phyloP scores from a whole-genome alignment of 495 filamentous ascomycete species.

The Penicillium tannophilum region DNA sequence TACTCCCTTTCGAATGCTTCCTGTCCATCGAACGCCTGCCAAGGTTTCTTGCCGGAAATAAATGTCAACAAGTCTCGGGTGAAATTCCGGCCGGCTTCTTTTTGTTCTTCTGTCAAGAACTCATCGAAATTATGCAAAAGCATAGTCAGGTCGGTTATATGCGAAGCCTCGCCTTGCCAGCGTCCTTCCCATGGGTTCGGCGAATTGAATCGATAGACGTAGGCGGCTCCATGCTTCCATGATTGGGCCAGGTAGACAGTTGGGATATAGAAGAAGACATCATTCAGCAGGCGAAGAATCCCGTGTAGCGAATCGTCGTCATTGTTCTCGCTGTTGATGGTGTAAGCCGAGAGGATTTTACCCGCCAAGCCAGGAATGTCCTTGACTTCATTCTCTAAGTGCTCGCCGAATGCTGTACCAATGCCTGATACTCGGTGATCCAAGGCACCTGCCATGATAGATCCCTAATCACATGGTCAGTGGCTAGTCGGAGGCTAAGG shows the following conservation, averaged over 20 bases:
- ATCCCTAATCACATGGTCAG: neutral
- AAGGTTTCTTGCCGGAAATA: neutral
- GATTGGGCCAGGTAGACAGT: neutral
- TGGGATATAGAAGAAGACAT: neutral
- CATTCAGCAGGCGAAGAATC: neutral
- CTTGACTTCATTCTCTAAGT: neutral
- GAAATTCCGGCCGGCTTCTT: neutral
- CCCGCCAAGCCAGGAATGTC: neutral
- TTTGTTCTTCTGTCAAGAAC: slow-evolving; percentile 24
- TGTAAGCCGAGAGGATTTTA: neutral
- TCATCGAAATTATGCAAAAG: slow-evolving; percentile 50
- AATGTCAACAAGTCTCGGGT: neutral
- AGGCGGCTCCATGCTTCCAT: slow-evolving; percentile 30
- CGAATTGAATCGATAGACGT: slow-evolving; percentile 52
- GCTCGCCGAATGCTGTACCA: neutral
- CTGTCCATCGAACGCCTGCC: neutral
- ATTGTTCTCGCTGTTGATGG: neutral
- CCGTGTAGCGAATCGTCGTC: neutral
- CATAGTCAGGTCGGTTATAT: slow-evolving; percentile 49
- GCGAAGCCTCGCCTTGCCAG: slow-evolving; percentile 40
- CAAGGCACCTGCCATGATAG: neutral
- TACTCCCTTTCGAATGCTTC: neutral
- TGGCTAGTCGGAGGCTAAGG: neutral
- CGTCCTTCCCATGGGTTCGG: slow-evolving; percentile 50
- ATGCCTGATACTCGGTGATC: neutral